Evolutionary conservation across 2,329 filamentous ascomycete species (phyloP), one percentile per base, ranked within the genome.

Genomic region (Hypoxylon sp.): DNA sequence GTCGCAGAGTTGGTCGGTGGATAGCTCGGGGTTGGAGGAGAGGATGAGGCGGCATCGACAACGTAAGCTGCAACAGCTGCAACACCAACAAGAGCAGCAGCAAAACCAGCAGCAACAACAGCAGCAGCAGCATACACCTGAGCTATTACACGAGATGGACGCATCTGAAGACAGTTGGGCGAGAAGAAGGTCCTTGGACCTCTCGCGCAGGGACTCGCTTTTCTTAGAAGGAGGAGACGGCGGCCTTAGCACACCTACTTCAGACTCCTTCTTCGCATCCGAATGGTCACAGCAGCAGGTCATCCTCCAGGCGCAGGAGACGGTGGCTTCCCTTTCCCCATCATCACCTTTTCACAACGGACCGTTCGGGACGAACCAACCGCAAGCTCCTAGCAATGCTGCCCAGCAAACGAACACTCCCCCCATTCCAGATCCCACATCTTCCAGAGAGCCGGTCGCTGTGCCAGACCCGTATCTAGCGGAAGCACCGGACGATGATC

Each of bases 251-350:
- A 48, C 11, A 14, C 25, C 65, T 2, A 60, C 43, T 10, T 38
- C 28, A 5, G 30, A 67, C n/a, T 69, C 68, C 0, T 75, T 75
- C 66, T 75, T 70, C 56, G 55, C 64, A 36, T 58, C 63, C 3
- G 67, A 69, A 23, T 73, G 63, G 49, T 58, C 70, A 17, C 70
- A 65, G 52, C 53, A 34, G 3, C 46, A 59, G 21, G 41, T 36
- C 0, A 30, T 55, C 2, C 46, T 25, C 38, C 25, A 58, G 17
- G 56, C 48, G 17, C 38, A 59, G 21, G 36, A 63, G 7, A 5
- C 28, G n/a, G 51, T 43, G 1, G 21, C 56, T 1, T 43, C 48
- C 3, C 23, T 50, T 11, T 36, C 60, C 4, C 10, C 30, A 9
- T 36, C 41, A 21, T 36, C 25, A 2, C 5, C 52, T 5, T 34